Evolutionary conservation across 2,329 filamentous ascomycete genomes (phyloP).

Genomic region (Penicillium palitans): DNA sequence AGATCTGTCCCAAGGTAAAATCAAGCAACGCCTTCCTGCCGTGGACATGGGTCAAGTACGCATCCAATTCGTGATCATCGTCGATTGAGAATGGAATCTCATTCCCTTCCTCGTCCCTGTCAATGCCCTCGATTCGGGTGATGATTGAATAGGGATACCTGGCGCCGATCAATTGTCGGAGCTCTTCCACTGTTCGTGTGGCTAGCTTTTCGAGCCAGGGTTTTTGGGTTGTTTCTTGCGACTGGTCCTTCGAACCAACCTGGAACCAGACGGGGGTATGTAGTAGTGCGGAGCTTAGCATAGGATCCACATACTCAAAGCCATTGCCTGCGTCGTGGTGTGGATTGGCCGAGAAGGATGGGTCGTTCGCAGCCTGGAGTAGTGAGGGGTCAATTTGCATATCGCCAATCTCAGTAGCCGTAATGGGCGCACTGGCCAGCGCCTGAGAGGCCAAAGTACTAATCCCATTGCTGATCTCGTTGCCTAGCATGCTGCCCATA

Average conservation of each 20-base stretch:
- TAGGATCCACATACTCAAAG: constrained; percentile 41
- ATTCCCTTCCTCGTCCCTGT: constrained; percentile 59
- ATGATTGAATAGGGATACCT: constrained; percentile 63
- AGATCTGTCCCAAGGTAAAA: constrained; percentile 40
- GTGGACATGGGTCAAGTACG: constrained; percentile 67
- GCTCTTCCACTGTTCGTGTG: constrained; percentile 59
- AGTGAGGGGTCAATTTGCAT: constrained; percentile 66
- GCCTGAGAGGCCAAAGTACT: constrained; percentile 47
- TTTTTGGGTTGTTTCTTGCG: constrained; percentile 46
- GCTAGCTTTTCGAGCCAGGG: constrained; percentile 66
- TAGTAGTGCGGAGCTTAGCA: constrained; percentile 33
- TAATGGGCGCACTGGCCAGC: constrained; percentile 43
- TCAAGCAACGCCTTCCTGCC: constrained; percentile 57
- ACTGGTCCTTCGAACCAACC: constrained; percentile 64
- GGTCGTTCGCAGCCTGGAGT: constrained; percentile 57
- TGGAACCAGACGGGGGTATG: constrained; percentile 67
- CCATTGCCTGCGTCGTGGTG: constrained; percentile 34
- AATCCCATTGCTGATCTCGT: constrained; percentile 42
- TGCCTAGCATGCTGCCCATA: constrained; percentile 22
- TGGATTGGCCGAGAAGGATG: constrained; percentile 41
- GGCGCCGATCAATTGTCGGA: constrained; percentile 61
- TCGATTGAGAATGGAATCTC: constrained; percentile 67
- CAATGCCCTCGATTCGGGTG: constrained; percentile 64
- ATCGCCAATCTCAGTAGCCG: constrained; percentile 47
- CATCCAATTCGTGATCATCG: constrained; percentile 69